Evolutionary conservation across 805 yeast genomes (phyloP).

Genomic region (Middelhovenomyces tepae): DNA sequence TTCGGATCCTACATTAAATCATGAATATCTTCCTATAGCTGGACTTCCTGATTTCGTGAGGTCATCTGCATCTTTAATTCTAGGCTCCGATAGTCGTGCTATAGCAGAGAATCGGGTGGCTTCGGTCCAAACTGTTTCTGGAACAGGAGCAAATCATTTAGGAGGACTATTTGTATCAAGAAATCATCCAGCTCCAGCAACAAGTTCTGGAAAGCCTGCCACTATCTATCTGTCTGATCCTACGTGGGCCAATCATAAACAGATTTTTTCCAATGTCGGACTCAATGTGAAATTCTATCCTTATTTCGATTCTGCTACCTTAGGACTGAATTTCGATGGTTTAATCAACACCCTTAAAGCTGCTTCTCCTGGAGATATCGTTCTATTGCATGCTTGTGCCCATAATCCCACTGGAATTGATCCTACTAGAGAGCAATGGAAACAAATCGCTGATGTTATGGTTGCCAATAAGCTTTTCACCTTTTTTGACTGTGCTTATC

Average conservation of each 20-base stretch:
- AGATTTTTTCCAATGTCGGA: conserved; percentile 67
- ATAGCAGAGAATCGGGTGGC: conserved; percentile 42
- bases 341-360: conserved; percentile 49
- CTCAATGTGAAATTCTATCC: conserved; percentile 63
- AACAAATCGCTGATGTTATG: conserved; percentile 51
- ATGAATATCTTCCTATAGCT: conserved; percentile 79
- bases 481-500: conserved; percentile 90
- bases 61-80: conserved; percentile 59
- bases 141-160: conserved; percentile 86
- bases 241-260: conserved; percentile 97
- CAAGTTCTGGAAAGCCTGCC: conserved; percentile 24
- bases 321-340: conserved; percentile 64
- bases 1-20: conserved; percentile 61
- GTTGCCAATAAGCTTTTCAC: conserved; percentile 60
- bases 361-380: conserved; percentile 71
- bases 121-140: conserved; percentile 71
- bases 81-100: conserved; percentile 54
- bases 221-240: conserved; percentile 72
- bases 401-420: conserved; percentile 98
- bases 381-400: conserved; percentile 89
- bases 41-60: conserved; percentile 62
- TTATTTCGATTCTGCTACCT: conserved; percentile 72
- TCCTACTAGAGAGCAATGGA: conserved; percentile 81
- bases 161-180: conserved; percentile 63
- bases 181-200: conserved; percentile 31